These are phyloP conservation scores for Theobroma cacao DNA, from an alignment of 345 rosid genomes.

Conservation along the genomic window DNA sequence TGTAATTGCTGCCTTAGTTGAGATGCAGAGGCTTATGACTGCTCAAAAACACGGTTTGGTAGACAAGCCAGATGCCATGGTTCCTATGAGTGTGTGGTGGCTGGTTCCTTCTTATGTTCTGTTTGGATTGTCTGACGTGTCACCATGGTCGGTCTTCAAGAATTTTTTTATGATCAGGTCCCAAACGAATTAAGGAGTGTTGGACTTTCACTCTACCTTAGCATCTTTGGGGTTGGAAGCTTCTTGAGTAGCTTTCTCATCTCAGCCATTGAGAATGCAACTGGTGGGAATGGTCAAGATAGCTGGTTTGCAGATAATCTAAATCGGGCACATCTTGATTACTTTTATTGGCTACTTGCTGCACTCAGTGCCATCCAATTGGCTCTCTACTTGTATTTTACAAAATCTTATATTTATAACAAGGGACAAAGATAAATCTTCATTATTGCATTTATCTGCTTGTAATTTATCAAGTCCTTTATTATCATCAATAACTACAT, in stretches of 20 bases:
- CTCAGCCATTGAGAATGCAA: slow-evolving; percentile 20
- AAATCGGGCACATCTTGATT: slow-evolving; percentile 32
- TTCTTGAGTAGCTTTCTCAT: slow-evolving; percentile 36
- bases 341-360: slow-evolving; percentile 42
- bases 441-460: no score
- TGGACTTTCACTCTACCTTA: slow-evolving; percentile 31
- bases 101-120: slow-evolving; percentile 30
- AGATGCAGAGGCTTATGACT: slow-evolving; percentile 33
- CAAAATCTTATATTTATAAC: no score
- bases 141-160: slow-evolving; percentile 39
- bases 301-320: slow-evolving; percentile 33
- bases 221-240: slow-evolving; percentile 33
- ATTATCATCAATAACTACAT: no score
- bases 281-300: slow-evolving; percentile 14
- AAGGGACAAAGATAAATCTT: no score
- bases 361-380: slow-evolving; percentile 18
- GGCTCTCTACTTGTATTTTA: no score
- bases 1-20: slow-evolving; percentile 36
- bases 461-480: no score
- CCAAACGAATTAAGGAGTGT: slow-evolving; percentile 34
- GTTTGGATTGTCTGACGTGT: slow-evolving; percentile 30
- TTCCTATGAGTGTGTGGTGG: slow-evolving; percentile 40
- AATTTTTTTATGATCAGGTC: slow-evolving; percentile 38
- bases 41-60: slow-evolving; percentile 23
- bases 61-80: slow-evolving; percentile 6